Evolutionary conservation across 768 basidiomycete species (phyloP), one percentile per base, ranked within the genome.

Genomic region (Hemileccinum impolitum): DNA sequence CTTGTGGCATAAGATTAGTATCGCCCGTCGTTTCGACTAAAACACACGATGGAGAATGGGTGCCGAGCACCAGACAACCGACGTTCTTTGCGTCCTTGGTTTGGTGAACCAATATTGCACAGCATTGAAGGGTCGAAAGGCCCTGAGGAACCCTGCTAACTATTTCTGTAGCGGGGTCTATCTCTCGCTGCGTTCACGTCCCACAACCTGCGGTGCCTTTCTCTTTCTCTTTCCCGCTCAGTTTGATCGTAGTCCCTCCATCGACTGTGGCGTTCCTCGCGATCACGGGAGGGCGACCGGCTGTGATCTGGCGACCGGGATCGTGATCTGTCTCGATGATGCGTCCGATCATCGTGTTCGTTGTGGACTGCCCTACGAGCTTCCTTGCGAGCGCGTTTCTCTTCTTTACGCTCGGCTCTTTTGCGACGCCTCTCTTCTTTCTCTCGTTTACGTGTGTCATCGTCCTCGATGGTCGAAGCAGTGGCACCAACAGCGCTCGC

Each of bases 401-500:
- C 79, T 58, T 80, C 84, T 61, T 79, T 86, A 47, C 74, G 72
- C 47, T 78, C 78, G 14, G 71, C 75, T 57, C 78, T 85, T 50
- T 69, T 71, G 45, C 72, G 68, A 17, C 70, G 69, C 50, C 70
- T 78, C 60, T 83, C 81, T 53, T 79, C 76, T 51, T 76, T 80
- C 42, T 67, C 71, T 31, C 64, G 59, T 31, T 59, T 58, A 44
- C 58, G 67, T 47, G 58, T 53, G 60, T 59, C 65, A 62, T 60
- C 70, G 53, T 57, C 70, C 47, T 61, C 59, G 52, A 52, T 57
- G 15, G 52, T 50, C 14, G 61, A 56, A 17, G 44, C 57, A 10
- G 47, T 39, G 39, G 51, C 49, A 12, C 48, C 54, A 12, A 48
- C 32, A 49, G 50, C 47, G 15, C 49, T 59, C 3, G 62, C 38